Conservation (phyloP, 345 rosid genomes). For the Citrus unshiu region DNA sequence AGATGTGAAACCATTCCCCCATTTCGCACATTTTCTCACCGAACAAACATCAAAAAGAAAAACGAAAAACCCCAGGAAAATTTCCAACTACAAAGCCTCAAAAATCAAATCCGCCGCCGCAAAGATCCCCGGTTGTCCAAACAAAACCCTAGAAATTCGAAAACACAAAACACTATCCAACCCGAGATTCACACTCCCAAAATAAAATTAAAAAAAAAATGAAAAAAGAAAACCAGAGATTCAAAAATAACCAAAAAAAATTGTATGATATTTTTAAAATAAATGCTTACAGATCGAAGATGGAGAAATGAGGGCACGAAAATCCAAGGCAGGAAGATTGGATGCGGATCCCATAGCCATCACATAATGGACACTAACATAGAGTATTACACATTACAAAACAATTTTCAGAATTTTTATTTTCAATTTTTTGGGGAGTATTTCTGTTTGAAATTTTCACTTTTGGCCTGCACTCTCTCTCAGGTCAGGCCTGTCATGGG, state of each 20-base stretch:
- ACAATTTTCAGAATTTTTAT: constrained; percentile 5
- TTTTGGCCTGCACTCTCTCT: constrained; percentile 23
- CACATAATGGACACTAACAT: not conserved
- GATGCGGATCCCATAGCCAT: constrained; percentile 23
- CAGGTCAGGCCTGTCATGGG: constrained; percentile 9
- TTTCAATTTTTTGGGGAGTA: not conserved
- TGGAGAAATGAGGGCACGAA: constrained; percentile 2
- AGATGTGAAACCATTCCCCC: constrained; percentile 3
- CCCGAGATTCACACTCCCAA: not conserved
- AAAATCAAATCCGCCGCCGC: constrained; percentile 11
- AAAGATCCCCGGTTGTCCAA: constrained; percentile 18
- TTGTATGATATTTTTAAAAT: not conserved
- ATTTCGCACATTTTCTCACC: constrained; percentile 11
- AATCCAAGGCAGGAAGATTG: not conserved
- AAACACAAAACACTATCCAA: not conserved
- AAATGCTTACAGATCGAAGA: constrained; percentile 42
- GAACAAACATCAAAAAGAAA: constrained; percentile 4
- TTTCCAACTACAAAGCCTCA: constrained; percentile 3
- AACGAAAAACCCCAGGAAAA: not conserved
- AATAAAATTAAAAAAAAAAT: not conserved
- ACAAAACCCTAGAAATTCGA: constrained; percentile 14
- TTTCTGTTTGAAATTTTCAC: not conserved
- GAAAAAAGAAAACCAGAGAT: not conserved
- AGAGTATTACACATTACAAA: not conserved
- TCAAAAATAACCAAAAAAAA: not conserved